These are phyloP conservation scores for Apiotrichum veenhuisii DNA, from an alignment of 1,284 basidiomycete species.

Conservation along the genomic window DNA sequence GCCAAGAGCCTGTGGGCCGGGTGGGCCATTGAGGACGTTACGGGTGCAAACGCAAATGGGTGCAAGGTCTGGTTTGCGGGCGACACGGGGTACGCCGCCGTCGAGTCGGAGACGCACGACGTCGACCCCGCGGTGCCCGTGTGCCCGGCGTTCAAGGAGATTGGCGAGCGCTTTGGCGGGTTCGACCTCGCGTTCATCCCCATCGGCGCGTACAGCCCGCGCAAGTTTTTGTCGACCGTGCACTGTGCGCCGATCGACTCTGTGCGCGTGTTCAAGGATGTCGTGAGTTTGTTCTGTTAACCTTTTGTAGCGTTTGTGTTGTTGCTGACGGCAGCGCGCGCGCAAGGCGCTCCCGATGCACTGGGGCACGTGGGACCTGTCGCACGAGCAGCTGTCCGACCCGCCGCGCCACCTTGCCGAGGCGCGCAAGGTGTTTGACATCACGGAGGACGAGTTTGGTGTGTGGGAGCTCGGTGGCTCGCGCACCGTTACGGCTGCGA, in stretches of 20 bases:
- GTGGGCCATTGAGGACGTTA: constrained; percentile 55
- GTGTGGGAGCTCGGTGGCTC: constrained; percentile 12
- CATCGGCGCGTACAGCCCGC: constrained; percentile 64
- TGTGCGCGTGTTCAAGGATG: constrained; percentile 62
- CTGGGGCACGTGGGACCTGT: constrained; percentile 57
- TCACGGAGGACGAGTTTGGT: constrained; percentile 56
- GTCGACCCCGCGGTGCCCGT: constrained; percentile 50
- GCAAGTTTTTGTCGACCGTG: constrained; percentile 58
- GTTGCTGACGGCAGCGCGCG: constrained; percentile 27
- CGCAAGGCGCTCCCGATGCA: constrained; percentile 64
- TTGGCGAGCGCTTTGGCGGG: constrained; percentile 53
- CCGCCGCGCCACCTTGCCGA: constrained; percentile 57
- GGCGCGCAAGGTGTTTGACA: constrained; percentile 55
- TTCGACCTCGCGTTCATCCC: constrained; percentile 61
- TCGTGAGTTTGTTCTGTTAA: constrained; percentile 53
- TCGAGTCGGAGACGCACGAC: constrained; percentile 52
- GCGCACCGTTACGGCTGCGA: background rate
- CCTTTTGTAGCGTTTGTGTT: background rate
- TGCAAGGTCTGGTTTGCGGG: constrained; percentile 61
- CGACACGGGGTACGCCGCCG: constrained; percentile 56
- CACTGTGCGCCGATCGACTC: constrained; percentile 63
- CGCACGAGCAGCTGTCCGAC: constrained; percentile 57
- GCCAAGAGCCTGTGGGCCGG: constrained; percentile 60
- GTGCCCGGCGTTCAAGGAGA: constrained; percentile 30
- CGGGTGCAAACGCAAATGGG: background rate